These are phyloP conservation scores for Eucalyptus caleyi DNA, from an alignment of 345 rosid genomes.

Conservation along the genomic window DNA sequence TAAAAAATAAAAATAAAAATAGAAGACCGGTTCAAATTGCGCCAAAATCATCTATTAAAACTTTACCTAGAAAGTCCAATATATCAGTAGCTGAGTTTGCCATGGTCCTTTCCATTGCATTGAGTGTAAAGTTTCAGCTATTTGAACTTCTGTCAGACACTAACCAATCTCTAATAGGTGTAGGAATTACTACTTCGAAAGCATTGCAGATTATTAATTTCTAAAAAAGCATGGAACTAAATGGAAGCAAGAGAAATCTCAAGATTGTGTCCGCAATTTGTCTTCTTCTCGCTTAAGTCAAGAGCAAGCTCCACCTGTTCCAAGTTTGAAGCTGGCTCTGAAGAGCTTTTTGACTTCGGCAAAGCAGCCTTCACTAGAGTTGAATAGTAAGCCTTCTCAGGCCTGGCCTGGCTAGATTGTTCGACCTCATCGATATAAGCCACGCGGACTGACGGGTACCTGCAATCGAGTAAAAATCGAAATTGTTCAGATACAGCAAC, in stretches of 20 bases:
- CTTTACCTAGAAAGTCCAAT: too few species aligned
- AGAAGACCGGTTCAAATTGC: background rate
- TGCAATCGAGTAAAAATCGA: conserved; percentile 10
- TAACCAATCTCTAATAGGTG: too few species aligned
- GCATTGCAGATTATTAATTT: background rate
- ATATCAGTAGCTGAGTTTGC: background rate
- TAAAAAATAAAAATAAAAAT: too few species aligned
- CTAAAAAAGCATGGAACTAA: background rate
- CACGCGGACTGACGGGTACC: conserved; percentile 94
- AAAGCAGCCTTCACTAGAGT: conserved; percentile 71
- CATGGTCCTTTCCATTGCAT: background rate
- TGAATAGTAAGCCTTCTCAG: conserved; percentile 75
- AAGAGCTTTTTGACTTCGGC: conserved; percentile 79
- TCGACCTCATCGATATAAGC: conserved; percentile 98
- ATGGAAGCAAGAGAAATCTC: background rate
- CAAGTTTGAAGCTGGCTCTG: conserved; percentile 65
- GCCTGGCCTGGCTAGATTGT: conserved; percentile 57
- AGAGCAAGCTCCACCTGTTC: conserved; percentile 57
- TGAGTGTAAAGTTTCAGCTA: background rate
- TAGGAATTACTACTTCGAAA: background rate
- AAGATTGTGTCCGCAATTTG: background rate
- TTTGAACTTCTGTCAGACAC: background rate
- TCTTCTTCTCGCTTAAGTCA: background rate
- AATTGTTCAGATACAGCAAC: background rate
- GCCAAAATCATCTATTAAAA: too few species aligned